Conservation (phyloP, 2,329 filamentous ascomycete genomes). For the Whalleya microplaca region DNA sequence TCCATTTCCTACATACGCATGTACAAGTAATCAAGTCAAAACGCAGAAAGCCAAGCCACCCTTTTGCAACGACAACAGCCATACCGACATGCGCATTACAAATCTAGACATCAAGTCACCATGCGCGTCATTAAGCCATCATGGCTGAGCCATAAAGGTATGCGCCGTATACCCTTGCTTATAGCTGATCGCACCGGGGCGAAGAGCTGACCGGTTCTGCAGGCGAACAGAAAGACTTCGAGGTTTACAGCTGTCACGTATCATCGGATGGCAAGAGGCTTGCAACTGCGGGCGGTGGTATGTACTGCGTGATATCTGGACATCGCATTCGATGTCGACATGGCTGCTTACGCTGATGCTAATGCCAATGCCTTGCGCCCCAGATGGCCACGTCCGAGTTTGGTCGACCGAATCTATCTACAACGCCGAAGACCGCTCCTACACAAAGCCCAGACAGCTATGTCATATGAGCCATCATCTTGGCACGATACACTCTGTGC, state of each 20-base stretch:
- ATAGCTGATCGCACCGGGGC: constrained; percentile 14
- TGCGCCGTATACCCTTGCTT: constrained; percentile 26
- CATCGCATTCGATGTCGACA: not conserved
- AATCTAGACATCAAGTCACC: constrained; percentile 33
- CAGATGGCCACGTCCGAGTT: constrained; percentile 93
- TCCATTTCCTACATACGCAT: no score
- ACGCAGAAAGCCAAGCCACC: not conserved
- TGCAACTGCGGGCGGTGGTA: constrained; percentile 91
- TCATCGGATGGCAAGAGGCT: constrained; percentile 91
- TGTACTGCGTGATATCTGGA: constrained; percentile 34
- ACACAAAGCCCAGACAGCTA: constrained; percentile 83
- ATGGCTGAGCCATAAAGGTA: constrained; percentile 93
- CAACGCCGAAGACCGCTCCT: constrained; percentile 72
- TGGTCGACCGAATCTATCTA: constrained; percentile 97
- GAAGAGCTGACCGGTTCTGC: constrained; percentile 24
- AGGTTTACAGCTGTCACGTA: constrained; percentile 97
- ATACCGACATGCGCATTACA: constrained; percentile 39
- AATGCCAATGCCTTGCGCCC: constrained; percentile 15
- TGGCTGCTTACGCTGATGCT: constrained; percentile 11
- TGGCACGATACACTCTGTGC: constrained; percentile 94
- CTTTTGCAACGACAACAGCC: constrained; percentile 5
- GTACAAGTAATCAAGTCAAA: not conserved
- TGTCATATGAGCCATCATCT: constrained; percentile 99
- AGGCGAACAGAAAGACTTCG: constrained; percentile 97
- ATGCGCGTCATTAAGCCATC: constrained; percentile 94